These are phyloP conservation scores for Cicer bijugum DNA, from an alignment of 306 rosid genomes.

Conservation along the genomic window DNA sequence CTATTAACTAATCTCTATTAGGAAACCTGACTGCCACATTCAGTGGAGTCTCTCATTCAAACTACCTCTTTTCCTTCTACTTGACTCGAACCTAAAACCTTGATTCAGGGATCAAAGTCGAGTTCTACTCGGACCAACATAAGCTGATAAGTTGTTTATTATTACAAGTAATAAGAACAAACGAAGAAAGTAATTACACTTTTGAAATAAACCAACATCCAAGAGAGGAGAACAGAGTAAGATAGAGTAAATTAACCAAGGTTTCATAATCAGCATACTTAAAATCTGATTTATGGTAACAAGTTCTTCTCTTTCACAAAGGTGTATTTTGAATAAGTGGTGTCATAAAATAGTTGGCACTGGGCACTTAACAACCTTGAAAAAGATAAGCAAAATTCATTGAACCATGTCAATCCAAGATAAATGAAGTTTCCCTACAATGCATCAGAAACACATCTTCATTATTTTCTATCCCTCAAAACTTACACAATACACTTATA, in stretches of 20 bases:
- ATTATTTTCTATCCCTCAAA: background rate
- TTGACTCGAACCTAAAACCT: background rate
- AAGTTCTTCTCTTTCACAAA: background rate
- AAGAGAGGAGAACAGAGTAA: slow-evolving; percentile 93
- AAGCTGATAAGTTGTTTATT: background rate
- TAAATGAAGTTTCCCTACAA: background rate
- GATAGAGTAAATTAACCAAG: slow-evolving; percentile 63
- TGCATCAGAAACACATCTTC: background rate
- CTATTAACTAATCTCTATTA: background rate
- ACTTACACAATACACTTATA: background rate
- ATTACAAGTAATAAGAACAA: slow-evolving; percentile 10
- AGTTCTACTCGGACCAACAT: background rate
- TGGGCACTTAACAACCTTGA: background rate
- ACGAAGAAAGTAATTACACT: slow-evolving; percentile 59
- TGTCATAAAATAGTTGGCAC: no score
- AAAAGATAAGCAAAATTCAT: background rate
- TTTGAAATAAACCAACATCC: slow-evolving; percentile 98
- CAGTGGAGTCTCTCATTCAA: background rate
- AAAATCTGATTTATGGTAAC: slow-evolving; percentile 2
- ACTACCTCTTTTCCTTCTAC: background rate
- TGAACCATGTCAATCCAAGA: slow-evolving; percentile 25
- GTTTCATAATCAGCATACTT: slow-evolving; percentile 36
- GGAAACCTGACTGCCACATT: background rate
- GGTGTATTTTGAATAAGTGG: no score
- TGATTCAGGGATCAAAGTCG: background rate